Conservation (phyloP, 371 early-diverging fungal genomes). For the Actinomucor elegans region DNA sequence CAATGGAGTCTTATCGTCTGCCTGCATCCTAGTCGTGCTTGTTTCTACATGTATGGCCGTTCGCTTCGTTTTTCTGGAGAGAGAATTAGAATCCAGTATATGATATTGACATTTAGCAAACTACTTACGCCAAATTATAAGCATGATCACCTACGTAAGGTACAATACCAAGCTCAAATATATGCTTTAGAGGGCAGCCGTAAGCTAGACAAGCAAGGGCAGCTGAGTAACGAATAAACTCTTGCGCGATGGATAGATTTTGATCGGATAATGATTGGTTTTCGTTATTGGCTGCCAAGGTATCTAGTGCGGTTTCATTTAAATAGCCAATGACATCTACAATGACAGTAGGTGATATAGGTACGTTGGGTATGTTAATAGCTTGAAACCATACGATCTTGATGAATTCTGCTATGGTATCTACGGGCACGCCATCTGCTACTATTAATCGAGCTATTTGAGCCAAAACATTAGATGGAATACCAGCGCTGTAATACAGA, state of each 20-base stretch:
- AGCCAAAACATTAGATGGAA: conserved; percentile 36
- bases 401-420: conserved; percentile 33
- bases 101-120: no score
- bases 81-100: no score
- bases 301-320: conserved; percentile 35
- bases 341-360: conserved; percentile 32
- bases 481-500: conserved; percentile 31
- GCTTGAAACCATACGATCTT: conserved; percentile 53
- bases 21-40: conserved; percentile 18
- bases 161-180: conserved; percentile 40
- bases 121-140: conserved; percentile 31
- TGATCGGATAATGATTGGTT: conserved; percentile 22
- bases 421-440: conserved; percentile 23
- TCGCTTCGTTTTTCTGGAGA: no score
- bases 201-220: conserved; percentile 42
- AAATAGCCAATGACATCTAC: conserved; percentile 43
- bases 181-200: conserved; percentile 37
- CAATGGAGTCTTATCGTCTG: conserved; percentile 31
- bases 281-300: conserved; percentile 19
- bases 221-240: conserved; percentile 39
- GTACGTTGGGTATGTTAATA: conserved; percentile 28
- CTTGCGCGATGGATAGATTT: conserved; percentile 25
- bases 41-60: no score
- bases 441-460: conserved; percentile 42
- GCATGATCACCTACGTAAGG: conserved; percentile 35